Base-by-base conservation (phyloP, 225 moss, liverwort and hornwort species). In the Antitrichia curtipendula region DNA sequence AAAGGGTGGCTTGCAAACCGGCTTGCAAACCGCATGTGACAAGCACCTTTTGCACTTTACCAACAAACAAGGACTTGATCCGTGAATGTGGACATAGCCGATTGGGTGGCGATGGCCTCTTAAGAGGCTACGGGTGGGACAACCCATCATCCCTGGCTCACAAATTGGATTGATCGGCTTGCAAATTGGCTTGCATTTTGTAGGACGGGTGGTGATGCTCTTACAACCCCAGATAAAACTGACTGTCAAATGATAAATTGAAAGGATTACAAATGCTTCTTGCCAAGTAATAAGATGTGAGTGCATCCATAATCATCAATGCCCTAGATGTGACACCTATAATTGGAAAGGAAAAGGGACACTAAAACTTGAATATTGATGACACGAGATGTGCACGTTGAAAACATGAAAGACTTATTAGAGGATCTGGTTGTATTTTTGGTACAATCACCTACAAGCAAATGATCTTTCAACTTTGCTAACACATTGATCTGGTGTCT, bases 361-460 rank as follows among this genome's bases (percentile, higher is more conserved):
- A 41, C 16, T 25, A 25, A 27, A 70, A 40, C 5, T 43, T 70
- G 16, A 19, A 31, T 74, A 47, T 19, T 47, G 12, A 7, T 19
- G 49, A 74, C 4, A 45, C 0, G 1, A 18, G 11, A 45, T 10
- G 9, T 45, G 10, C 11, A 43, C 31, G 28, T 6, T 47, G 31
- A 73, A 6, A 31, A 49, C 6, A 49, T 32, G 32, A 28, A 9
- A 17, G 45, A 21, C 12, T 32, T 49, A 20, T 20, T 32, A 20
- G 13, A 50, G 8, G 50, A 4, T 0, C 0, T 32, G 1, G 1
- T n/a, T 50, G 2, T 49, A 1, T 32, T 49, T 50, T 21, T 20
- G 50, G 12, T 49, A 73, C 2, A 74, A 0, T 73, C 31, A 49
- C 32, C 7, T 49, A 20, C 43, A 74, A 73, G 4, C 20, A 73